A percentile compares a stretch with the other conserved stretches of the same genome.
Evolutionary conservation across 129 eudicot species (phyloP).

Genomic region (Pseudognaphalium luteoalbum): DNA sequence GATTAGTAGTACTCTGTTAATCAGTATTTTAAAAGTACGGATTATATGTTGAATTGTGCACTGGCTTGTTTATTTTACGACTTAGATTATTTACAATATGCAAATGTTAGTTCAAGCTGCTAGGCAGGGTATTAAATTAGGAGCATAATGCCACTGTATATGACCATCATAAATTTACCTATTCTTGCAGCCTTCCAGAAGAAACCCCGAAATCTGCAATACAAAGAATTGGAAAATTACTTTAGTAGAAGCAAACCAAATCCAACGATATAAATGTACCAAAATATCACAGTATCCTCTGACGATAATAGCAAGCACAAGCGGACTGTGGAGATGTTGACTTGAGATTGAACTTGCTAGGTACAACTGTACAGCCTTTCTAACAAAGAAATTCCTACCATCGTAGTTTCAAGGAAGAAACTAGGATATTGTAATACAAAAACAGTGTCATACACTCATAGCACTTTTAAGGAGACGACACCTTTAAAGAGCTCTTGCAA

Average conservation of each 20-base stretch:
- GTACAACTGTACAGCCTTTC: neutral
- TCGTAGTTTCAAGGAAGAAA: neutral
- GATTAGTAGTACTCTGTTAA: neutral
- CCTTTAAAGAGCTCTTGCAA: neutral
- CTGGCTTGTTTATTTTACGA: neutral
- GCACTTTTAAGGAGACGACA: neutral
- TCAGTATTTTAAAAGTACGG: neutral
- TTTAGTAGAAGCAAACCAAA: conserved; percentile 18
- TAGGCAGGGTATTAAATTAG: neutral
- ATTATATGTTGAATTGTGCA: neutral
- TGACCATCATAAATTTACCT: conserved; percentile 35
- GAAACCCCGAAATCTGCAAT: conserved; percentile 84
- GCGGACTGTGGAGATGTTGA: neutral
- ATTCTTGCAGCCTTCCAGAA: conserved; percentile 93
- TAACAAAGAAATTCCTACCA: neutral
- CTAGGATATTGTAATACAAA: neutral
- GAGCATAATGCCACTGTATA: neutral
- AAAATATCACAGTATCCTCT: neutral
- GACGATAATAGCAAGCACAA: neutral
- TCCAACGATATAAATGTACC: neutral
- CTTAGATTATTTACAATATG: neutral
- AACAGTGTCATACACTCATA: neutral
- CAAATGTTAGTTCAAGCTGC: neutral
- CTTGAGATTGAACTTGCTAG: neutral
- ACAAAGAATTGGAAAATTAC: neutral